Conservation (phyloP, 2,329 filamentous ascomycete genomes). For the Orbilia javanica region DNA sequence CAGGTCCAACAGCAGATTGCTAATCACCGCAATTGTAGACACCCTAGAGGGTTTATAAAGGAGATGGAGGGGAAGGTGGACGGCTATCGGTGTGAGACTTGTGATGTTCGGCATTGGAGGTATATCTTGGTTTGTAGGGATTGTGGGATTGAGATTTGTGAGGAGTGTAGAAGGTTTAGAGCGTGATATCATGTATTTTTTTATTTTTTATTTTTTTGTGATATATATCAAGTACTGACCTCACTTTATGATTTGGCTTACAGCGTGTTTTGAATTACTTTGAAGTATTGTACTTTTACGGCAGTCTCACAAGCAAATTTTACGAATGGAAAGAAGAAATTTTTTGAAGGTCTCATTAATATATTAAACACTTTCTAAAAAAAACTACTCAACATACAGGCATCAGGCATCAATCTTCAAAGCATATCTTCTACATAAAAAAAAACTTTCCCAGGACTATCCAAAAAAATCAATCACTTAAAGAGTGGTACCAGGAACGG, state of each 20-base stretch:
- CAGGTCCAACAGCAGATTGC: conserved; percentile 19
- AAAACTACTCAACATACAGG: conserved; percentile 18
- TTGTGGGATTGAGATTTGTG: conserved; percentile 38
- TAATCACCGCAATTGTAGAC: conserved; percentile 23
- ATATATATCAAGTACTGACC: not conserved
- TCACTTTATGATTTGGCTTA: too few relatives aligned
- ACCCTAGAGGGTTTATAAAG: conserved; percentile 28
- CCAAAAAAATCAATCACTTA: conserved; percentile 26
- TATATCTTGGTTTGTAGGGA: conserved; percentile 37
- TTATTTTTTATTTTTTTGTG: too few relatives aligned
- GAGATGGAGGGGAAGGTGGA: conserved; percentile 1
- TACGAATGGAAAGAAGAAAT: not conserved
- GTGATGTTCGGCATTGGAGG: conserved; percentile 25
- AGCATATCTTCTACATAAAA: conserved; percentile 18
- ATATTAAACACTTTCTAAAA: conserved; percentile 16
- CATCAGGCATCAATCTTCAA: conserved; percentile 23
- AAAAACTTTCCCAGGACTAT: not conserved
- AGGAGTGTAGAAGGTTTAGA: conserved; percentile 43
- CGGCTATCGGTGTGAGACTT: conserved; percentile 32
- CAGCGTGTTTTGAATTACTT: too few relatives aligned
- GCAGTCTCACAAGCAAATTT: too few relatives aligned
- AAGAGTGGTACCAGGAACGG: not conserved
- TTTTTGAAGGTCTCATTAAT: conserved; percentile 27
- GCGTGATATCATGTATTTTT: not conserved
- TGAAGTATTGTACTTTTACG: too few relatives aligned